Evolutionary conservation across 768 basidiomycete genomes (phyloP).

Genomic region (Lentinula edodes): DNA sequence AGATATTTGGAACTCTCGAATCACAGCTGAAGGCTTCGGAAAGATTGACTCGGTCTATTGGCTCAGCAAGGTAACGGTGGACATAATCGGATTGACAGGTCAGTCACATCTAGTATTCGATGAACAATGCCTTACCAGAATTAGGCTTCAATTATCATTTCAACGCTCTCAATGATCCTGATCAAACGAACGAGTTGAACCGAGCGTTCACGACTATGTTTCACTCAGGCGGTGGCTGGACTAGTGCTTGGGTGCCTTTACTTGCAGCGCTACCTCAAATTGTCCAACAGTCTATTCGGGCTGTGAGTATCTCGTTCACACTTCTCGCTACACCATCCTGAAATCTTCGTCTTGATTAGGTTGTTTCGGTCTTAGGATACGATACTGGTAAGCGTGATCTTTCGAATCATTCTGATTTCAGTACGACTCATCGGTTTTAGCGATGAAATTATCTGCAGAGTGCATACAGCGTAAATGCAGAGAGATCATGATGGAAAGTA

Average conservation of each 20-base stretch:
- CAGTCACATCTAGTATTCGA: not conserved
- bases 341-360: not conserved
- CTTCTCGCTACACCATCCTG: not conserved
- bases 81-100: slow-evolving; percentile 39
- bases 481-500: slow-evolving; percentile 45
- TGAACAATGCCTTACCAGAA: not conserved
- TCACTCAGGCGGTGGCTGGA: slow-evolving; percentile 27
- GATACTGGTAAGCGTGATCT: slow-evolving; percentile 10
- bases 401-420: too few species aligned
- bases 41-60: slow-evolving; percentile 27
- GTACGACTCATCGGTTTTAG: not conserved
- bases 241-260: slow-evolving; percentile 20
- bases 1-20: not conserved
- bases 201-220: slow-evolving; percentile 49
- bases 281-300: slow-evolving; percentile 28
- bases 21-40: not conserved
- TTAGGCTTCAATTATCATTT: slow-evolving; percentile 28
- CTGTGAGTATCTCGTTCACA: slow-evolving; percentile 20
- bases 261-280: slow-evolving; percentile 17
- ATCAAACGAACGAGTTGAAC: slow-evolving; percentile 42
- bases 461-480: slow-evolving; percentile 15
- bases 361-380: slow-evolving; percentile 18
- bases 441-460: not conserved
- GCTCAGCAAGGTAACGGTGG: slow-evolving; percentile 29
- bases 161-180: slow-evolving; percentile 17